phyloP scores from a whole-genome alignment of 2,329 filamentous ascomycete genomes.

The Domatiomyces globalis region DNA sequence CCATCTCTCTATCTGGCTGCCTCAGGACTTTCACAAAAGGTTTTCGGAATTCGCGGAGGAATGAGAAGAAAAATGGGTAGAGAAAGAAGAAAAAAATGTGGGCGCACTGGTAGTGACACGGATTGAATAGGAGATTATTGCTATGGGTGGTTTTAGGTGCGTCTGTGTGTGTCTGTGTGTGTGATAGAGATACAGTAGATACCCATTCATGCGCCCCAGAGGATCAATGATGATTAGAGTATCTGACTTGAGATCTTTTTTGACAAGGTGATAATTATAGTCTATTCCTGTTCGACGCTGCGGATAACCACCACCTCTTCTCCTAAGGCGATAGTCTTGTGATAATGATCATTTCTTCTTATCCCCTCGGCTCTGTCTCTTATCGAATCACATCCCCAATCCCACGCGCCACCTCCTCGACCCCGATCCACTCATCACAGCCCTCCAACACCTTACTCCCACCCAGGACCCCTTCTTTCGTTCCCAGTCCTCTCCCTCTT shows the following conservation, averaged over 20 bases:
- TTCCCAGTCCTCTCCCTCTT: constrained; percentile 23
- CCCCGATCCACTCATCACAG: constrained; percentile 58
- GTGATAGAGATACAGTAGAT: not conserved
- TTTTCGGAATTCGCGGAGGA: no score
- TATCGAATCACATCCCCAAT: constrained; percentile 51
- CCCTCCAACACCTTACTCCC: constrained; percentile 77
- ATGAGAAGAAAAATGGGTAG: no score
- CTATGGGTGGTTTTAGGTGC: not conserved
- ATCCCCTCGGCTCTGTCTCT: constrained; percentile 19
- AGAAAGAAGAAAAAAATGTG: no score
- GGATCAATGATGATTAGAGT: not conserved
- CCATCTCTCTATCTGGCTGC: no score
- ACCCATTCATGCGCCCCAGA: not conserved
- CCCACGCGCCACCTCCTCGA: constrained; percentile 35
- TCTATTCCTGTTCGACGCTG: not conserved
- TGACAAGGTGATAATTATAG: not conserved
- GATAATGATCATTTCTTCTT: not conserved
- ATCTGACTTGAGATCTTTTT: not conserved
- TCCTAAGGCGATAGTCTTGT: not conserved
- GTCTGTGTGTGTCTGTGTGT: not conserved
- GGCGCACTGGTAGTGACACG: no score
- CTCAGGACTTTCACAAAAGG: no score
- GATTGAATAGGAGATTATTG: not conserved
- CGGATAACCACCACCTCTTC: not conserved
- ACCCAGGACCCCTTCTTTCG: constrained; percentile 48